Base-by-base conservation (phyloP, 768 basidiomycete genomes). In the Pholiota microspora region DNA sequence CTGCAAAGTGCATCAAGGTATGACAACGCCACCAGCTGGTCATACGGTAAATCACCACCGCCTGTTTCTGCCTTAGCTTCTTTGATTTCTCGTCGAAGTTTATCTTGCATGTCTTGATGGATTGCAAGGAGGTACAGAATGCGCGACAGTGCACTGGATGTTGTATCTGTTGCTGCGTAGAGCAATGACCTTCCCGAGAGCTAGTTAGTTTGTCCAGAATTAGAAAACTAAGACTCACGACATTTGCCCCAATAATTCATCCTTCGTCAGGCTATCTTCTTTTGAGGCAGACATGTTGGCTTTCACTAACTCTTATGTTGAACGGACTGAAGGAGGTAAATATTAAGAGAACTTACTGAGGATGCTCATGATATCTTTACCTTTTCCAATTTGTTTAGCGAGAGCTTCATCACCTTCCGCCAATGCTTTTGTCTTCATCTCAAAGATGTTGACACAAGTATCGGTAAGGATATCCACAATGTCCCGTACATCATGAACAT, bases 141-240 rank as follows among this genome's bases (percentile, higher is more conserved):
- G 4, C 73, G 69, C 0, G 68, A 59, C 2, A 78, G 54, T 2
- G 73, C 70, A 2, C 61, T 67, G 0, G 76, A 74, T 0, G 76
- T 77, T 2, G 76, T 78, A 53, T 79, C 77, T 53, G 70, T 73
- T 0, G 69, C 76, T 0, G 74, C 75, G 51, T 76, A 72, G 16
- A 72, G 68, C 7, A 79, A 59, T 0, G 71, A 66, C 13, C 74
- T 76, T 28, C 15, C 8, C n/a, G n/a, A n/a, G 16, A 23, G 25
- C 32, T 25, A 35, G n/a, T 7, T 31, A 18, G 24, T 21, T 2
- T 10, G 25, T 36, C 12, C 0, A 23, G n/a, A 45, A 23, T 40
- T 25, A 24, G 29, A 23, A 46, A 16, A 31, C 12, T 34, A 40
- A 4, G 15, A 45, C 67, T 59, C 54, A 74, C 73, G 65, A 62